Evolutionary conservation across 2,329 filamentous ascomycete species (phyloP).

Genomic region (Alternaria viburni): DNA sequence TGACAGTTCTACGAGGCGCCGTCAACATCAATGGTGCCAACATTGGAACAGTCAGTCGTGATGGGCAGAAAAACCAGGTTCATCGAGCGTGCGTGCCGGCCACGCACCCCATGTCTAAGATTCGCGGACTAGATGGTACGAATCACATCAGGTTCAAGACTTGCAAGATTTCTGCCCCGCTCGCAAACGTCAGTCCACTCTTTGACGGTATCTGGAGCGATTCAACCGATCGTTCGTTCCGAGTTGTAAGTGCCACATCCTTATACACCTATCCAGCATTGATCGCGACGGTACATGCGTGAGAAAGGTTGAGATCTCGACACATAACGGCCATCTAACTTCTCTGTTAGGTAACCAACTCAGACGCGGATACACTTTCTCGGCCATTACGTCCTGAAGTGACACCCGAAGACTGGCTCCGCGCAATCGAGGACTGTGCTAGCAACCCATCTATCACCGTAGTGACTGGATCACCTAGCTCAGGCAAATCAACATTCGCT

Average conservation of each 20-base stretch:
- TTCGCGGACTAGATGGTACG: slow-evolving; percentile 62
- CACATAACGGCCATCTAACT: not conserved
- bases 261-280: not conserved
- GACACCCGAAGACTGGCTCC: slow-evolving; percentile 66
- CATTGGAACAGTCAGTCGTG: slow-evolving; percentile 54
- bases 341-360: slow-evolving; percentile 34
- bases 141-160: slow-evolving; percentile 56
- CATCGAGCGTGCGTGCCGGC: slow-evolving; percentile 69
- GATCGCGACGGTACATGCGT: not conserved
- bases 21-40: slow-evolving; percentile 70
- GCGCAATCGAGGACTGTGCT: slow-evolving; percentile 47
- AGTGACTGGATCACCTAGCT: slow-evolving; percentile 72
- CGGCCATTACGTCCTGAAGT: slow-evolving; percentile 50
- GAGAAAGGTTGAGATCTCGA: not conserved
- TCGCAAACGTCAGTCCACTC: slow-evolving; percentile 69
- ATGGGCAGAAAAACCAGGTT: slow-evolving; percentile 18
- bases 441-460: slow-evolving; percentile 56
- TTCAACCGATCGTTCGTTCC: slow-evolving; percentile 35
- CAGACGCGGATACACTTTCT: slow-evolving; percentile 30
- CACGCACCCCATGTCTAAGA: slow-evolving; percentile 72
- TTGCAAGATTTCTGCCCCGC: slow-evolving; percentile 57
- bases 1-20: slow-evolving; percentile 67
- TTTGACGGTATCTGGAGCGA: slow-evolving; percentile 73
- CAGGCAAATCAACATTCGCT: slow-evolving; percentile 78
- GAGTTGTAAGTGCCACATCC: slow-evolving; percentile 5